Conservation (phyloP, 768 basidiomycete species). For the Lactifluus subvellereus region DNA sequence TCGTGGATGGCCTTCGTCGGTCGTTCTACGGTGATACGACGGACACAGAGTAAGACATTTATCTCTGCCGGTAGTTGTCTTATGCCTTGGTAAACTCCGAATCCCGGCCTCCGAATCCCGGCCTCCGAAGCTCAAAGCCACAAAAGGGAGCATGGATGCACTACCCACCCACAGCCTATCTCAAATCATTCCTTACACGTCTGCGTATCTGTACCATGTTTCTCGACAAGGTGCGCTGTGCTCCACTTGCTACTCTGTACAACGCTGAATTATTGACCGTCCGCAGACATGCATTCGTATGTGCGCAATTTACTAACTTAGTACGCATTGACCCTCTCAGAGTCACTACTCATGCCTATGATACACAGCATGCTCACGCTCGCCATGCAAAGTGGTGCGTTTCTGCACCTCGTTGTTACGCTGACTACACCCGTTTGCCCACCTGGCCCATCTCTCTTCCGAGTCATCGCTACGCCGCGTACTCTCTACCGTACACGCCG, state of each 20-base stretch:
- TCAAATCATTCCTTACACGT: slow-evolving; percentile 34
- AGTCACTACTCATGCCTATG: background rate
- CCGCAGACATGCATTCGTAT: slow-evolving; percentile 43
- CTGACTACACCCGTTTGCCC: slow-evolving; percentile 57
- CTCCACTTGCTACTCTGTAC: background rate
- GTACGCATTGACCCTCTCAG: slow-evolving; percentile 32
- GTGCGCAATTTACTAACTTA: slow-evolving; percentile 46
- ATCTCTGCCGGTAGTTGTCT: background rate
- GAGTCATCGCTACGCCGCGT: slow-evolving; percentile 1
- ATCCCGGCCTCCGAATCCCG: no score
- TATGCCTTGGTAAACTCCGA: background rate
- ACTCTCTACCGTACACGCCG: slow-evolving; percentile 2
- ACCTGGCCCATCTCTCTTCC: slow-evolving; percentile 31
- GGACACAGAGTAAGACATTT: slow-evolving; percentile 34
- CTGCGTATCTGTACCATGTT: slow-evolving; percentile 36
- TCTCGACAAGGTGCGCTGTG: slow-evolving; percentile 42
- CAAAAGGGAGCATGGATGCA: slow-evolving; percentile 62
- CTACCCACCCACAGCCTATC: slow-evolving; percentile 39
- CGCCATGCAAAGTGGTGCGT: slow-evolving; percentile 67
- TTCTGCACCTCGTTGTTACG: slow-evolving; percentile 60
- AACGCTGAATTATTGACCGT: background rate
- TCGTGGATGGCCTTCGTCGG: slow-evolving; percentile 36
- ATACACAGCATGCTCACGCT: slow-evolving; percentile 49
- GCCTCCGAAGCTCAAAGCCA: slow-evolving; percentile 41
- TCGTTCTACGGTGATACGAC: slow-evolving; percentile 46